A percentile compares a stretch with the other conserved stretches of the same genome.
phyloP scores from a whole-genome alignment of 31 red algal genomes.

The Endocladia muricata region DNA sequence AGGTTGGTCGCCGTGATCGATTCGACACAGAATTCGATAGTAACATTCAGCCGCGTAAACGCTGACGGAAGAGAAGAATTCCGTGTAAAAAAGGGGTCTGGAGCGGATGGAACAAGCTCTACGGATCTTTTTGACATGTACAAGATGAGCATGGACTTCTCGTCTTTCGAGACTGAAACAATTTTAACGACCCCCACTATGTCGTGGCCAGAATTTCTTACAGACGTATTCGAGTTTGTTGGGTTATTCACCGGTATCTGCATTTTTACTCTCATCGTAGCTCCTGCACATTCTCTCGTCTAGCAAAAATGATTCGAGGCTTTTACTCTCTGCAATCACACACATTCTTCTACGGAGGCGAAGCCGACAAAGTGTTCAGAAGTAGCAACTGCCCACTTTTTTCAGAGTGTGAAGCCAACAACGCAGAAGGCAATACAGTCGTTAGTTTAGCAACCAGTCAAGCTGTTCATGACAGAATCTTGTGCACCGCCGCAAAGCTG shows the following conservation, averaged over 20 bases:
- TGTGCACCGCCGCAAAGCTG: too few relatives aligned
- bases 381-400: too few relatives aligned
- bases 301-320: constrained; percentile 9
- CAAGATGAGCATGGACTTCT: constrained; percentile 39
- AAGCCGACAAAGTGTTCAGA: too few relatives aligned
- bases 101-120: background rate
- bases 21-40: background rate
- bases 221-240: constrained; percentile 66
- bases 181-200: constrained; percentile 31
- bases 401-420: too few relatives aligned
- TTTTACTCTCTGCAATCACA: too few relatives aligned
- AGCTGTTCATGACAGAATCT: too few relatives aligned
- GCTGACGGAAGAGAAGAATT: constrained; percentile 12
- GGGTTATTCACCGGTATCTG: constrained; percentile 67
- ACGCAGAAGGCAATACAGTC: too few relatives aligned
- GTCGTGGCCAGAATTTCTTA: constrained; percentile 71
- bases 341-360: too few relatives aligned
- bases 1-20: constrained; percentile 11
- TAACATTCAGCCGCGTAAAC: background rate
- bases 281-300: constrained; percentile 53
- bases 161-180: constrained; percentile 41
- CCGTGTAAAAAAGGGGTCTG: constrained; percentile 11
- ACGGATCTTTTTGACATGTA: constrained; percentile 5
- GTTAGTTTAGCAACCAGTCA: too few relatives aligned
- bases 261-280: constrained; percentile 66